Evolutionary conservation across 1,284 basidiomycete genomes (phyloP).

Genomic region (Megacollybia platyphylla): DNA sequence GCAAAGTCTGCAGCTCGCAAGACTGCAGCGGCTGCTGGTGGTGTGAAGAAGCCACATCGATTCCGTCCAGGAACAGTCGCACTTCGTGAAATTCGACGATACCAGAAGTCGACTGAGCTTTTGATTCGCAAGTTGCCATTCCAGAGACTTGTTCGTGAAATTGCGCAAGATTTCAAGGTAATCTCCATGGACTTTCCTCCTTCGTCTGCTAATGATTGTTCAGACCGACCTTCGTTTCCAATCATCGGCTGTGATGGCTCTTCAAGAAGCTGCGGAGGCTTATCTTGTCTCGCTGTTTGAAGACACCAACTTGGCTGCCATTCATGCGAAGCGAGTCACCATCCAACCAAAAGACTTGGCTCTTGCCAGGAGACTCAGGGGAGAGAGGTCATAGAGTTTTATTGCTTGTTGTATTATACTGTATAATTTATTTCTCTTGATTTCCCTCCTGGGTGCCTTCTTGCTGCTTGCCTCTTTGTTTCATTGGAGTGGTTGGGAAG

Average conservation of each 20-base stretch:
- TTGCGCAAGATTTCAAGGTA: conserved; percentile 89
- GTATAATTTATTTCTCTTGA: too few species aligned
- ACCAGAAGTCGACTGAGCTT: conserved; percentile 91
- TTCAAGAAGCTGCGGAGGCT: conserved; percentile 85
- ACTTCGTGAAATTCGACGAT: conserved; percentile 88
- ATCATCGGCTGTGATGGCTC: conserved; percentile 82
- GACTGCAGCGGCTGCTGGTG: conserved; percentile 50
- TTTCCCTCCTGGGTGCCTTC: too few species aligned
- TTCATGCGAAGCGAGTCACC: conserved; percentile 65
- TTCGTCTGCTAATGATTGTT: conserved; percentile 6
- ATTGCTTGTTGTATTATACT: background rate
- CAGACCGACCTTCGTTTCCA: conserved; percentile 86
- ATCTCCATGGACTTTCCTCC: conserved; percentile 15
- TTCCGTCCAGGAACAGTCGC: conserved; percentile 94
- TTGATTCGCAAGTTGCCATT: conserved; percentile 89
- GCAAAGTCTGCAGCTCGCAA: conserved; percentile 52
- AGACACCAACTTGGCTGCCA: background rate
- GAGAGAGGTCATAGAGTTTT: conserved; percentile 47
- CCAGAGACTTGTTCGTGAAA: conserved; percentile 87
- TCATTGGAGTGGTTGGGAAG: too few species aligned
- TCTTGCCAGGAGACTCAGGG: conserved; percentile 66
- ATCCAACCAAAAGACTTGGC: conserved; percentile 72
- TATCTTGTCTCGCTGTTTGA: conserved; percentile 52
- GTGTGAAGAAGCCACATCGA: conserved; percentile 90
- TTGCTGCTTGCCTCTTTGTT: too few species aligned